Percentiles rank a stretch among this genome's conserved stretches.
phyloP scores from a whole-genome alignment of 1,284 basidiomycete genomes.

The Paramarasmius palmivorus region DNA sequence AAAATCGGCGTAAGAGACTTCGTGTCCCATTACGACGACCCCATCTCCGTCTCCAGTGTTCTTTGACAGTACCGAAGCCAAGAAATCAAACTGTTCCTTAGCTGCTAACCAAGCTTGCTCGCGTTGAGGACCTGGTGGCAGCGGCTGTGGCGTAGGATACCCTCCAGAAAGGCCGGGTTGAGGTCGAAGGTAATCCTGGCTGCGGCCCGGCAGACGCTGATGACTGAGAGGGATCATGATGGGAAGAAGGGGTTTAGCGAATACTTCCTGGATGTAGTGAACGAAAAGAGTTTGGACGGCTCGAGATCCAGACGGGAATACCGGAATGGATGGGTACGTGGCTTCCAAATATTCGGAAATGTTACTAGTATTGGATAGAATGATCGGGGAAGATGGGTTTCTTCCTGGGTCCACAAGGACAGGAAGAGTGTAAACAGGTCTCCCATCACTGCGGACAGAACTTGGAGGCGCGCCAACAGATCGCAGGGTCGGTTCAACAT shows the following conservation, averaged over 20 bases:
- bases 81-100: slow-evolving; percentile 64
- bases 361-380: slow-evolving; percentile 55
- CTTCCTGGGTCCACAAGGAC: slow-evolving; percentile 54
- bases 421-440: slow-evolving; percentile 64
- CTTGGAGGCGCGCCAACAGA: slow-evolving; percentile 61
- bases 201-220: slow-evolving; percentile 54
- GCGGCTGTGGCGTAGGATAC: slow-evolving; percentile 14
- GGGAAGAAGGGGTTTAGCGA: slow-evolving; percentile 66
- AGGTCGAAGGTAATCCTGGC: slow-evolving; percentile 51
- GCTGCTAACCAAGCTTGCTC: slow-evolving; percentile 68
- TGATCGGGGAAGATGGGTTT: slow-evolving; percentile 36
- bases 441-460: slow-evolving; percentile 51
- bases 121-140: slow-evolving; percentile 44
- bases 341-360: slow-evolving; percentile 73
- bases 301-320: slow-evolving; percentile 67
- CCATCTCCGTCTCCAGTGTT: slow-evolving; percentile 60
- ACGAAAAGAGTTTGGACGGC: slow-evolving; percentile 69
- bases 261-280: slow-evolving; percentile 66
- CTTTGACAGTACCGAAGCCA: slow-evolving; percentile 63
- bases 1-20: slow-evolving; percentile 71
- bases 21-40: slow-evolving; percentile 60
- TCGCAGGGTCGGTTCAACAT: slow-evolving; percentile 60
- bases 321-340: slow-evolving; percentile 63
- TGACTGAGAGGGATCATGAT: slow-evolving; percentile 72
- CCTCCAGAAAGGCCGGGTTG: slow-evolving; percentile 10